A percentile compares a stretch with the other conserved stretches of the same genome.
phyloP scores from a whole-genome alignment of 2,329 filamentous ascomycete species.

The Emergomyces africanus region DNA sequence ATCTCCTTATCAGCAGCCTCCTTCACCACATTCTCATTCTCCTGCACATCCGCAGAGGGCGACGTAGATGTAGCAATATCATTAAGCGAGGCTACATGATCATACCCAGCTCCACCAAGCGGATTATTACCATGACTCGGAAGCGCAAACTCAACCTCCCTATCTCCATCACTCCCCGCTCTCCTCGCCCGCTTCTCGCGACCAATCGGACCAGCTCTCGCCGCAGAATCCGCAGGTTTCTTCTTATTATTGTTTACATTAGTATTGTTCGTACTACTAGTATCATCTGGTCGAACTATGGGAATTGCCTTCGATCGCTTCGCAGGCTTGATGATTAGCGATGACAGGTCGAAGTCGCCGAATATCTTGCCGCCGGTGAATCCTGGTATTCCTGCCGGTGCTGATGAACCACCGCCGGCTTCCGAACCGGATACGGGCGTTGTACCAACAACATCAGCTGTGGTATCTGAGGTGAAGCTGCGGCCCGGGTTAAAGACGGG shows the following conservation, averaged over 20 bases:
- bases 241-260: conserved; percentile 22
- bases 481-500: conserved; percentile 57
- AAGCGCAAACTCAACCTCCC: conserved; percentile 60
- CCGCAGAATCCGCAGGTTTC: conserved; percentile 37
- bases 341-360: conserved; percentile 48
- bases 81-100: neutral
- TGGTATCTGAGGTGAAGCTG: conserved; percentile 17
- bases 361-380: conserved; percentile 42
- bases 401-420: conserved; percentile 6
- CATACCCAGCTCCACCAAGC: conserved; percentile 17
- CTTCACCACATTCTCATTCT: neutral
- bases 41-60: neutral
- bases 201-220: conserved; percentile 49
- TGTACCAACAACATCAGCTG: neutral
- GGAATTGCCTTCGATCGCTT: conserved; percentile 75
- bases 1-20: neutral
- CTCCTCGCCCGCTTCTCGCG: conserved; percentile 65
- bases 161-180: conserved; percentile 52
- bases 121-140: conserved; percentile 20
- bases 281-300: conserved; percentile 55
- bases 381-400: conserved; percentile 9
- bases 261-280: neutral
- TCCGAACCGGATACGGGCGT: neutral
- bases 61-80: neutral
- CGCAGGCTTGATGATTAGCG: conserved; percentile 48